Evolutionary conservation across 768 basidiomycete genomes (phyloP), one percentile per base, ranked within the genome.

Genomic region (Tephrocybe sp.): DNA sequence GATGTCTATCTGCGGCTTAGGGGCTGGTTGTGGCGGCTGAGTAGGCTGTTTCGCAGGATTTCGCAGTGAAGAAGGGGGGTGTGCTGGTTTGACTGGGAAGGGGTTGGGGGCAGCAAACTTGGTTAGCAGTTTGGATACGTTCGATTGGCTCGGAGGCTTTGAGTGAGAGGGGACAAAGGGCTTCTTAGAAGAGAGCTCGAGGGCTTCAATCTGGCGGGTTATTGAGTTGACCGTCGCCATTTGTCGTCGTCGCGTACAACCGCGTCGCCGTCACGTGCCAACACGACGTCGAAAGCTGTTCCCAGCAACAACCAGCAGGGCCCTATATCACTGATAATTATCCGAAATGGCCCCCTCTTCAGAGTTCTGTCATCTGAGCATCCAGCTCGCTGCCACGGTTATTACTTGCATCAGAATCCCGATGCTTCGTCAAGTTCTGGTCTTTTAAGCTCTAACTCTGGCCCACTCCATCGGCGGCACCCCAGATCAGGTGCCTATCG

Each of bases 51-150:
- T 45, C 3, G 64, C 56, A 24, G 69, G 75, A 59, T 76, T 68
- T 62, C 77, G 73, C 50, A 77, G 67, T 23, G 77, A 73, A 40
- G 71, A 81, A 26, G 71, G 74, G 10, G 51, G 48, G 25, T 74
- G 68, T 6, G 64, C 51, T 23, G 71, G 71, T 62, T 73, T 65
- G 51, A 66, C 40, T 18, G 65, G 61, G 48, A 74, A 74, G 11
- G 80, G 78, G 55, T 84, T 80, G 0, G 88, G 85, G 2, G 86
- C 79, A 9, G 84, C 85, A 58, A 78, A 90, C 70, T 90, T 91
- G 1, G 84, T 82, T 51, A 88, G 75, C 10, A 90, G 75, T 64
- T 89, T 90, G 11, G 84, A 72, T 21, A 89, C 84, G 58, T 78
- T 83, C 2, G 73, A 63, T 61, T 86, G 82, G 58, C 77, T 78